Evolutionary conservation across 495 filamentous ascomycete genomes (phyloP).

Genomic region (Penicillium nucicola): DNA sequence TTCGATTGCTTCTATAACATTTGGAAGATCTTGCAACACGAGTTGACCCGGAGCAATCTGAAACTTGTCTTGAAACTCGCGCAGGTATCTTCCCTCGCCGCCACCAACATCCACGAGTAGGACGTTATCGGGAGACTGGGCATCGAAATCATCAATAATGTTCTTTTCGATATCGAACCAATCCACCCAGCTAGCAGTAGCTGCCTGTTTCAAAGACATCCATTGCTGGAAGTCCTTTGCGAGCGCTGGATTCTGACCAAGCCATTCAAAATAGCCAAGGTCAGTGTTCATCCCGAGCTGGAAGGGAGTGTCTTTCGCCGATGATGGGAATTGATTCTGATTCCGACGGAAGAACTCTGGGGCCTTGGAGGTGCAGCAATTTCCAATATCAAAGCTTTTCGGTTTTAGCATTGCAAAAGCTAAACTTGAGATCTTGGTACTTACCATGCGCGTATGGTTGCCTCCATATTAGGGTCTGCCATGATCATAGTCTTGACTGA

Average conservation of each 20-base stretch:
- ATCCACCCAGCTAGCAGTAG: slow-evolving; percentile 23
- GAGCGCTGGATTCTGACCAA: slow-evolving; percentile 15
- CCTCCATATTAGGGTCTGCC: slow-evolving; percentile 13
- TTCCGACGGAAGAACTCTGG: slow-evolving; percentile 27
- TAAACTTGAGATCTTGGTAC: neutral
- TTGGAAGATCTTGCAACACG: neutral
- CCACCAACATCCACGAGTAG: neutral
- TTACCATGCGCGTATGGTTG: slow-evolving; percentile 15
- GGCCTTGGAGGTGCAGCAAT: slow-evolving; percentile 8
- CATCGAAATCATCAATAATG: slow-evolving; percentile 17
- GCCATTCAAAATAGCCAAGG: slow-evolving; percentile 27
- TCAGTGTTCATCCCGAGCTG: slow-evolving; percentile 35
- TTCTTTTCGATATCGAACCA: slow-evolving; percentile 30
- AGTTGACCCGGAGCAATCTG: neutral
- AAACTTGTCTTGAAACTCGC: neutral
- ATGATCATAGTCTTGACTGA: slow-evolving; percentile 16
- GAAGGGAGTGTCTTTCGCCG: slow-evolving; percentile 31
- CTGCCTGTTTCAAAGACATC: slow-evolving; percentile 23
- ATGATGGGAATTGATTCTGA: slow-evolving; percentile 21
- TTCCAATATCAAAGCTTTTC: slow-evolving; percentile 15
- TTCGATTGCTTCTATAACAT: neutral
- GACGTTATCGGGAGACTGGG: slow-evolving; percentile 7
- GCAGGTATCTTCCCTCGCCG: neutral
- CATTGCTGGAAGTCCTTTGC: slow-evolving; percentile 24
- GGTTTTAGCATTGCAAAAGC: neutral